These are phyloP conservation scores for Saccharomyces hybrid DNA, from an alignment of 1,139 yeast species.

Conservation along the genomic window DNA sequence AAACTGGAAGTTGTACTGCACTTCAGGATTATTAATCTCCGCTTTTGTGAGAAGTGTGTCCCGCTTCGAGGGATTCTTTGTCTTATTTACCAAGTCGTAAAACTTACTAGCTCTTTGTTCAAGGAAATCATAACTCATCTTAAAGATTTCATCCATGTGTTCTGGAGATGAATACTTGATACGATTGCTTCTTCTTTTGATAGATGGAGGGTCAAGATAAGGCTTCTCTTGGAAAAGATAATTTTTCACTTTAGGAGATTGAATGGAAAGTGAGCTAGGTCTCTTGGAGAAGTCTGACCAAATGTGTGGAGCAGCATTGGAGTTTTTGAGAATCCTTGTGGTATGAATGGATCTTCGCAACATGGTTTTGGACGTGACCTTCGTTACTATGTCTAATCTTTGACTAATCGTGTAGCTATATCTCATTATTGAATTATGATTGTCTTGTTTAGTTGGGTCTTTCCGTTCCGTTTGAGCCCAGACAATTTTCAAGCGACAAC, in stretches of 20 bases:
- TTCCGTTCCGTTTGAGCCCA: not conserved
- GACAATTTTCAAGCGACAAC: not conserved
- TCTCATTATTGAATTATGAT: not conserved
- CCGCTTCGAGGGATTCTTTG: constrained; percentile 24
- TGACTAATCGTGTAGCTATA: not conserved
- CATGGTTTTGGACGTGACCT: constrained; percentile 3
- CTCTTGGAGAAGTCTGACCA: constrained; percentile 25
- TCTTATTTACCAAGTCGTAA: constrained; percentile 17
- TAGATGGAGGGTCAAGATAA: constrained; percentile 36
- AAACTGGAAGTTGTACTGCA: constrained; percentile 54
- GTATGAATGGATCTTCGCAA: constrained; percentile 13
- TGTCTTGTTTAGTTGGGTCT: not conserved
- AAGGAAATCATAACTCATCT: constrained; percentile 55
- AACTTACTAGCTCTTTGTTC: constrained; percentile 38
- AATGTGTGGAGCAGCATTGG: not conserved
- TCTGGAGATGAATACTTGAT: constrained; percentile 57
- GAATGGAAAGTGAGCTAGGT: constrained; percentile 17
- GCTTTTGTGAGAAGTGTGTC: constrained; percentile 41
- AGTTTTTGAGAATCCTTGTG: constrained; percentile 3
- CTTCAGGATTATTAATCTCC: constrained; percentile 75
- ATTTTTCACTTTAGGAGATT: constrained; percentile 13
- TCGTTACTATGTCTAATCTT: not conserved
- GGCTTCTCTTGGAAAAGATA: constrained; percentile 13
- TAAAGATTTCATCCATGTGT: constrained; percentile 65
- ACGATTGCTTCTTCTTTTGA: constrained; percentile 39